Percentiles rank a stretch among this genome's conserved stretches.
phyloP scores from a whole-genome alignment of 2,329 filamentous ascomycete species.

The Aulographum hederae region DNA sequence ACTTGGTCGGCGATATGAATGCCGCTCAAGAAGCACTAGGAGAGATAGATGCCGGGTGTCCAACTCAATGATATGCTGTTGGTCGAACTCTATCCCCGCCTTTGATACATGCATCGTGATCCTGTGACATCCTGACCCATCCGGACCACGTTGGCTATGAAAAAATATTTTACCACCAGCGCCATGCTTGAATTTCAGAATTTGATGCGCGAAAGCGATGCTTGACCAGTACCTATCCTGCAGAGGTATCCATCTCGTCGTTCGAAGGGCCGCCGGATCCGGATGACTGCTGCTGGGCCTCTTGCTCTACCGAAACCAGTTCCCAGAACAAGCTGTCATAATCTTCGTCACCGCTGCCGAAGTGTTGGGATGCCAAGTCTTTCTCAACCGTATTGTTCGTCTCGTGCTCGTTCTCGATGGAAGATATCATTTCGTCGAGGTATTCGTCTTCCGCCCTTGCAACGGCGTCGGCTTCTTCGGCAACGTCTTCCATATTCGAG shows the following conservation, averaged over 20 bases:
- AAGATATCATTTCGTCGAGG: slow-evolving; percentile 23
- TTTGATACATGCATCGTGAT: background rate
- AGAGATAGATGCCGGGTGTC: slow-evolving; percentile 40
- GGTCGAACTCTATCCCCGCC: background rate
- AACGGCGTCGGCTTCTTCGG: slow-evolving; percentile 14
- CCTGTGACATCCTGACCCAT: background rate
- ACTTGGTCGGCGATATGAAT: slow-evolving; percentile 79
- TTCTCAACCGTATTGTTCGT: slow-evolving; percentile 1
- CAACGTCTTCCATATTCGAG: slow-evolving; percentile 7
- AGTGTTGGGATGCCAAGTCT: slow-evolving; percentile 10
- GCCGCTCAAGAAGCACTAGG: slow-evolving; percentile 52
- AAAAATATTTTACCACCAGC: background rate
- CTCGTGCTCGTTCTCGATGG: slow-evolving; percentile 18
- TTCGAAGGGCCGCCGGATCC: slow-evolving; percentile 7
- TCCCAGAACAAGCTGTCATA: slow-evolving; percentile 49
- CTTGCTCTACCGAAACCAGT: slow-evolving; percentile 27
- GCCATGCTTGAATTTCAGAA: background rate
- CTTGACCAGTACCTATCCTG: background rate
- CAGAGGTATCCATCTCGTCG: slow-evolving; percentile 19
- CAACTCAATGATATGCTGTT: slow-evolving; percentile 32
- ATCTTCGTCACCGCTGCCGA: slow-evolving; percentile 39
- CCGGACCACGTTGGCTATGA: background rate
- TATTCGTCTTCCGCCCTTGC: slow-evolving; percentile 24
- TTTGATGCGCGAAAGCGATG: no score
- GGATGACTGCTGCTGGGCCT: slow-evolving; percentile 7